A percentile compares a stretch with the other conserved stretches of the same genome.
phyloP scores from a whole-genome alignment of 2,329 filamentous ascomycete species.

The Alternaria arbusti region DNA sequence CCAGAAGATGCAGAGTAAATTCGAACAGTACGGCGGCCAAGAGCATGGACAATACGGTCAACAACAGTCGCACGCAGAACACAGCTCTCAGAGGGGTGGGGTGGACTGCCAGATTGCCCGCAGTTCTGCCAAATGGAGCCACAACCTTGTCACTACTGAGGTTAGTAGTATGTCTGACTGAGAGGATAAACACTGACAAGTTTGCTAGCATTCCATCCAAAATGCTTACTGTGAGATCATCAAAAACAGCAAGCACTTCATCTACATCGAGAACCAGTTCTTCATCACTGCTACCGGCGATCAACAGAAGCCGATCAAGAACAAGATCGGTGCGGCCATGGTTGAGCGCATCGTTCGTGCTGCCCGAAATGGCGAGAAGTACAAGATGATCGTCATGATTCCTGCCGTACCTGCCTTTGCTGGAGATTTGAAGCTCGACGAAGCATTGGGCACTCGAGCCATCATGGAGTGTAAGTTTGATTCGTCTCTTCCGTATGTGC shows the following conservation, averaged over 20 bases:
- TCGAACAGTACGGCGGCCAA: slow-evolving; percentile 34
- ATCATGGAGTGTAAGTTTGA: slow-evolving; percentile 70
- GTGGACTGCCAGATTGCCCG: slow-evolving; percentile 47
- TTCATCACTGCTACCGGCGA: slow-evolving; percentile 84
- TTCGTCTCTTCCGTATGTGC: not conserved
- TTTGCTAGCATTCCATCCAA: slow-evolving; percentile 72
- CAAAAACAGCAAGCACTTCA: slow-evolving; percentile 70
- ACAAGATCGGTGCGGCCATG: slow-evolving; percentile 79
- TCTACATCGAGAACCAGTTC: slow-evolving; percentile 87
- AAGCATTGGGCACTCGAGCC: slow-evolving; percentile 76
- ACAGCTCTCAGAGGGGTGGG: slow-evolving; percentile 37
- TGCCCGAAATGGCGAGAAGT: slow-evolving; percentile 68
- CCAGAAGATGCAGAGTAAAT: slow-evolving; percentile 35
- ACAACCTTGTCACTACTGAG: slow-evolving; percentile 62
- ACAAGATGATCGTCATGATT: slow-evolving; percentile 78
- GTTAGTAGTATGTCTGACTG: slow-evolving; percentile 32
- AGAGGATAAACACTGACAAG: too few relatives aligned
- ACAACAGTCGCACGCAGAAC: slow-evolving; percentile 39
- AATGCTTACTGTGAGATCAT: slow-evolving; percentile 83
- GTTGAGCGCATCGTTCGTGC: slow-evolving; percentile 79
- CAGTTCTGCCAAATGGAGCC: slow-evolving; percentile 62
- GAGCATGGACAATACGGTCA: slow-evolving; percentile 15
- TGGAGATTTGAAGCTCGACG: slow-evolving; percentile 76
- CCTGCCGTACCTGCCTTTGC: slow-evolving; percentile 83
- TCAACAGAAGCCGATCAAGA: slow-evolving; percentile 73